Base-by-base conservation (phyloP, 169 alveolate species). In the Plasmodium fragile region DNA sequence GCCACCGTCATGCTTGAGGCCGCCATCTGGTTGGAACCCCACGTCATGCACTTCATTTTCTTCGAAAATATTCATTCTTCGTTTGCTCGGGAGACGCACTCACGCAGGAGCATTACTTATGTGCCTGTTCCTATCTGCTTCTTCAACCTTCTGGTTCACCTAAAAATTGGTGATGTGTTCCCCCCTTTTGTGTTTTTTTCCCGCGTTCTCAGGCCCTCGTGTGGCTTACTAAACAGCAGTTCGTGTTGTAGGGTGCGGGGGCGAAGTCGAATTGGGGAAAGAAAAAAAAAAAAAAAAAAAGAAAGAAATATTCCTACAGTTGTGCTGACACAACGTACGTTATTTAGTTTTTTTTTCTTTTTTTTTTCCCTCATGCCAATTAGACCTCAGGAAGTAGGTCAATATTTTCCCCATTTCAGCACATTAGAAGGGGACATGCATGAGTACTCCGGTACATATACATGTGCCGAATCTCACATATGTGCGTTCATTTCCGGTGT, bases 41-140 rank as follows among this genome's bases (percentile, higher is more conserved):
- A 16, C 32, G 28, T 72, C 92, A 13, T 73, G 22, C 22, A 36
- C 53, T 72, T 83, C 92, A 83, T 83, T 83, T 71, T 83, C 83
- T 71, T 83, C 49, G 36, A 45, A 71, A 73, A 22, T 28, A 72
- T 83, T 83, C 92, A 83, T 83, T 83, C 73, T 83, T 83, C 16
- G 13, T 65, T 65, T 18, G 75, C 36, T 4, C 36, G 16, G 75
- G 75, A 7, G 75, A 18, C n/a, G 75, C 59, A 49, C 59, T 13
- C 59, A 49, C 59, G 59, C 22, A 78, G 30, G 36, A 30, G 30
- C 52, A 39, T 10, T 49, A 49, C 22, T 11, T 13, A 49, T 49
- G 83, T 78, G 30, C 53, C 11, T 78, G 39, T 78, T 41, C 30
- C 30, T 78, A 77, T n/a, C 41, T 32, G n/a, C 32, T 78, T 77